phyloP scores from a whole-genome alignment of 768 basidiomycete species.

The Stropharia rugosoannulata region DNA sequence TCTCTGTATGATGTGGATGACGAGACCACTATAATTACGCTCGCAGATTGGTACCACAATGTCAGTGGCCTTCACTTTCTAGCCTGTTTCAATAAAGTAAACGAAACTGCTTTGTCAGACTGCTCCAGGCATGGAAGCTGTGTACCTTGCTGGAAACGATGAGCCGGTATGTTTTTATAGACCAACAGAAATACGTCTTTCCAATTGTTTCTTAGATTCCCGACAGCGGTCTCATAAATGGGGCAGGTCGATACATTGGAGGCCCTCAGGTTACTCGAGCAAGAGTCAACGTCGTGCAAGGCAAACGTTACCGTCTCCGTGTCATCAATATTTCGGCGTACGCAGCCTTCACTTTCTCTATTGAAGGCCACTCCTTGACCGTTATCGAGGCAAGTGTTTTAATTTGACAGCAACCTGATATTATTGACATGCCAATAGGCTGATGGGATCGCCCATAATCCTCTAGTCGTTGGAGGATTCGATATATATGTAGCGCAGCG shows the following conservation, averaged over 20 bases:
- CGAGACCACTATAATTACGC: conserved; percentile 20
- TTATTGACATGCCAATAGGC: conserved; percentile 22
- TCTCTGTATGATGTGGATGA: conserved; percentile 21
- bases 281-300: conserved; percentile 35
- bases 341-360: conserved; percentile 36
- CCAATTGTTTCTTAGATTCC: conserved; percentile 7
- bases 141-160: conserved; percentile 17
- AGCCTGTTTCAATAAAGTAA: not conserved
- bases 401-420: no score
- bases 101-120: not conserved
- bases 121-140: conserved; percentile 14
- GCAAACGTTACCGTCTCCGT: conserved; percentile 54
- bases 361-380: conserved; percentile 31
- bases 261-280: conserved; percentile 18
- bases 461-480: conserved; percentile 35
- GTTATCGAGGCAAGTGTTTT: conserved; percentile 17
- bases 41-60: conserved; percentile 23
- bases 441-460: conserved; percentile 34
- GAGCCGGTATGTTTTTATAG: conserved; percentile 13
- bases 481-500: conserved; percentile 49
- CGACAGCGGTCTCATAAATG: conserved; percentile 20
- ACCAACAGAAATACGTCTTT: not conserved
- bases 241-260: conserved; percentile 19
- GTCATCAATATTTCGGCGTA: conserved; percentile 49
- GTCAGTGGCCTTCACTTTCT: not conserved